Evolutionary conservation across 352 stramenopile species (phyloP).

Genomic region (Globisporangium megalacanthum): DNA sequence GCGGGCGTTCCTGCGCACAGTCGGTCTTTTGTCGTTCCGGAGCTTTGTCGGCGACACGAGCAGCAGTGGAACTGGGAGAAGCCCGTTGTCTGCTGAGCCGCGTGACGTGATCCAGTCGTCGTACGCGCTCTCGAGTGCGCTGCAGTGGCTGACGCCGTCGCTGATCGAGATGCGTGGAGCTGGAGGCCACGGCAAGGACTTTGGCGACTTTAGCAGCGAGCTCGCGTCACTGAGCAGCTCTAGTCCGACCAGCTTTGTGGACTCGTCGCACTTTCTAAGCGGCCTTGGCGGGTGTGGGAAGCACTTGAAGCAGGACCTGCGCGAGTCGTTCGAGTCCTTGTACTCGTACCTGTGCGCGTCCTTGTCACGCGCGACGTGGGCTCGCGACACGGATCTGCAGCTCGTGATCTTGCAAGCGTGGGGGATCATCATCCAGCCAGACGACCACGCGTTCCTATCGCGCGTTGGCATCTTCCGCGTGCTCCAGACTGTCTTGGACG

Average conservation of each 20-base stretch:
- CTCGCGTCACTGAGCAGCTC: constrained; percentile 11
- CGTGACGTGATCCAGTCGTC: constrained; percentile 67
- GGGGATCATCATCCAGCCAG: constrained; percentile 83
- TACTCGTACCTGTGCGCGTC: constrained; percentile 74
- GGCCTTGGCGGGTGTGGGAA: constrained; percentile 78
- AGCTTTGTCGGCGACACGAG: constrained; percentile 64
- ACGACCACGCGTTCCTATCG: constrained; percentile 88
- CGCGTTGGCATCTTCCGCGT: constrained; percentile 87
- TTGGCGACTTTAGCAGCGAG: constrained; percentile 34
- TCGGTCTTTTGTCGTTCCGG: constrained; percentile 74
- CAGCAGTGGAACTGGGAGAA: constrained; percentile 24
- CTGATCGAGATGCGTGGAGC: constrained; percentile 21
- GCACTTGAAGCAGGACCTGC: constrained; percentile 69
- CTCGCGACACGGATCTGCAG: constrained; percentile 73
- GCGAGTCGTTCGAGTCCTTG: constrained; percentile 78
- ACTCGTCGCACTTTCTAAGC: constrained; percentile 64
- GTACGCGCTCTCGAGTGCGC: constrained; percentile 51
- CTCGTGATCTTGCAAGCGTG: constrained; percentile 78
- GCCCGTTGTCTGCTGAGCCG: constrained; percentile 29
- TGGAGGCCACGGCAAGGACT: constrained; percentile 23
- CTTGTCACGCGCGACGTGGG: constrained; percentile 82
- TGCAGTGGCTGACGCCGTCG: constrained; percentile 74
- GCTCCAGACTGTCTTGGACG: constrained; percentile 86
- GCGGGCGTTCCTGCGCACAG: constrained; percentile 65
- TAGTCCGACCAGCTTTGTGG: constrained; percentile 9